phyloP scores from a whole-genome alignment of 257 asterid species.

The Avicennia marina region DNA sequence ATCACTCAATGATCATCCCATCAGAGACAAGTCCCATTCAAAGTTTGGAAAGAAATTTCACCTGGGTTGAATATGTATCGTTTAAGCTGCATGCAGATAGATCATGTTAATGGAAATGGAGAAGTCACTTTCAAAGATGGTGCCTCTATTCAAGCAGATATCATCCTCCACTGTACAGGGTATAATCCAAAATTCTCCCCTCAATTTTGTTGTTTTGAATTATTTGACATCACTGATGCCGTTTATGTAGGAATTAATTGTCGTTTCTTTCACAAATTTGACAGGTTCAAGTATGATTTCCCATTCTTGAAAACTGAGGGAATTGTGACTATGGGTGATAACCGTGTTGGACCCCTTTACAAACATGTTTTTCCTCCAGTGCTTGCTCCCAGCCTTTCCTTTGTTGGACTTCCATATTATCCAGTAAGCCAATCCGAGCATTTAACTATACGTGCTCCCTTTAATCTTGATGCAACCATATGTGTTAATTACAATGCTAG shows the following conservation, averaged over 20 bases:
- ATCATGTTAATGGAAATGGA: constrained; percentile 43
- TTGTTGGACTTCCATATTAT: constrained; percentile 33
- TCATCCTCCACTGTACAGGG: constrained; percentile 65
- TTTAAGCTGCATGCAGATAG: constrained; percentile 36
- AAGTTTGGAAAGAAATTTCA: no score
- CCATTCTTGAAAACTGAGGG: constrained; percentile 60
- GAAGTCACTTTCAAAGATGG: constrained; percentile 53
- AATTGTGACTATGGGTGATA: constrained; percentile 38
- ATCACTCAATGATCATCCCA: no score
- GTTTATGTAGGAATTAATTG: neutral
- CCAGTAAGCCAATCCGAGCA: neutral
- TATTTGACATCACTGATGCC: neutral
- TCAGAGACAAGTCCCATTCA: no score
- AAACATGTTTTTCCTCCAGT: constrained; percentile 48
- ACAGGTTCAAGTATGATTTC: constrained; percentile 41
- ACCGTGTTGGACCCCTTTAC: constrained; percentile 49
- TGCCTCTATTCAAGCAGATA: constrained; percentile 37
- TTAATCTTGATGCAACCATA: no score
- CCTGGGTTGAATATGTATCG: no score
- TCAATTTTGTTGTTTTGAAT: neutral
- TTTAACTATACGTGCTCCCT: no score
- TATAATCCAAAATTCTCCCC: constrained; percentile 7
- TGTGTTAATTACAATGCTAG: no score
- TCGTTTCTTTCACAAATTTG: neutral
- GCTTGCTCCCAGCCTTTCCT: constrained; percentile 44